phyloP scores from a whole-genome alignment of 371 early-diverging fungal species.

The Mortierella sp. region DNA sequence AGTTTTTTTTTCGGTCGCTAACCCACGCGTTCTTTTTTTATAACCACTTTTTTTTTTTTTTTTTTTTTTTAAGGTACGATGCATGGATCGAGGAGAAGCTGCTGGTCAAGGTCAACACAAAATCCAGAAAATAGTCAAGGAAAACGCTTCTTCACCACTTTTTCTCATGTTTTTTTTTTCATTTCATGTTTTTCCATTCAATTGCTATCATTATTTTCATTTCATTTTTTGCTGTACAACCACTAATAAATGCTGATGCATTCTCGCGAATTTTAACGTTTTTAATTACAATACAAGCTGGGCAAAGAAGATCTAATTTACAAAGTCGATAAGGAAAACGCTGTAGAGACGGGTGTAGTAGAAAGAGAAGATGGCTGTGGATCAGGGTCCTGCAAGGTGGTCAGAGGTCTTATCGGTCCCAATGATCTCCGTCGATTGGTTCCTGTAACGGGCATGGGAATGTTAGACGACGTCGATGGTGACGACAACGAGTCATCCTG shows the following conservation, averaged over 20 bases:
- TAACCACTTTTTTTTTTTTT: background rate
- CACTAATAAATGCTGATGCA: background rate
- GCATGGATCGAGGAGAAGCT: slow-evolving; percentile 22
- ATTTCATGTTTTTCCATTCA: background rate
- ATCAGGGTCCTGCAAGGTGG: background rate
- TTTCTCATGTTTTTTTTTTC: background rate
- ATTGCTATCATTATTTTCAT: background rate
- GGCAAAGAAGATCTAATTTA: background rate
- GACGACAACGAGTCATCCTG: background rate
- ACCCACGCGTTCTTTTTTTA: background rate
- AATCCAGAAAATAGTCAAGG: no score
- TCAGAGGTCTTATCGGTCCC: background rate
- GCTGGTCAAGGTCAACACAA: no score
- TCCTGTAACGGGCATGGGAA: slow-evolving; percentile 6
- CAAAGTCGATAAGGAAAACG: background rate
- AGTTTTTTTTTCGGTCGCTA: no score
- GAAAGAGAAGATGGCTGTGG: background rate
- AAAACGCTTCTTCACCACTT: background rate
- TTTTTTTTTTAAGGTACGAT: slow-evolving; percentile 12
- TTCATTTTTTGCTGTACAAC: background rate
- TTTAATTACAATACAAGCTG: background rate
- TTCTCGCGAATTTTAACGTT: background rate
- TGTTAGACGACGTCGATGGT: background rate
- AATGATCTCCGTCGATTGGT: slow-evolving; percentile 8
- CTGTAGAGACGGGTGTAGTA: background rate